Evolutionary conservation across 2,329 filamentous ascomycete species (phyloP).

Genomic region (Colletotrichum somersetense): DNA sequence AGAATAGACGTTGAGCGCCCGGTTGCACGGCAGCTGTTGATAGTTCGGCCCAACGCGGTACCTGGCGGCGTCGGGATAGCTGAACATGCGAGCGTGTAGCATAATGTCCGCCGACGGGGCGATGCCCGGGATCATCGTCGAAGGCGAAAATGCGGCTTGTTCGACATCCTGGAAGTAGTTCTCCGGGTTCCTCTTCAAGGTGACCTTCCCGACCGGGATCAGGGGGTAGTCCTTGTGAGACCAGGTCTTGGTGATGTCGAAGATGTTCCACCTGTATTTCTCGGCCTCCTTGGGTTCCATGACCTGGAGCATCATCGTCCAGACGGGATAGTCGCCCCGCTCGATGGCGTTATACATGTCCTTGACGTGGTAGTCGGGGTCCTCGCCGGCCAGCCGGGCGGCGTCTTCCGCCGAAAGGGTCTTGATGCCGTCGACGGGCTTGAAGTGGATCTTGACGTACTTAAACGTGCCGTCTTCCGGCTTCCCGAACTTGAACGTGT

Average conservation of each 20-base stretch:
- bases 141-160: conserved; percentile 64
- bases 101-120: conserved; percentile 61
- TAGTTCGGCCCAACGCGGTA: conserved; percentile 66
- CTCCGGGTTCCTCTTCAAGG: conserved; percentile 62
- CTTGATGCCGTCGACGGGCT: conserved; percentile 59
- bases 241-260: conserved; percentile 70
- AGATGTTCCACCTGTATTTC: conserved; percentile 61
- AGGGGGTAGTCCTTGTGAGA: conserved; percentile 63
- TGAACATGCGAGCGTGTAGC: conserved; percentile 63
- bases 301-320: conserved; percentile 67
- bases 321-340: conserved; percentile 59
- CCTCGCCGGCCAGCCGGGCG: conserved; percentile 52
- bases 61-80: conserved; percentile 63
- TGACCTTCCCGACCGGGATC: conserved; percentile 62
- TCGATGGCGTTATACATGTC: conserved; percentile 56
- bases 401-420: conserved; percentile 58
- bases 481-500: conserved; percentile 62
- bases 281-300: conserved; percentile 66
- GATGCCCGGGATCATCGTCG: conserved; percentile 63
- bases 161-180: conserved; percentile 65
- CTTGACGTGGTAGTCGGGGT: conserved; percentile 63
- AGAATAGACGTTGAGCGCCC: conserved; percentile 44
- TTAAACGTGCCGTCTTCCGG: conserved; percentile 58
- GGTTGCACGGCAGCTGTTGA: conserved; percentile 59
- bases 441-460: conserved; percentile 65